Conservation (phyloP, 495 filamentous ascomycete species). For the Xylaria grammica region DNA sequence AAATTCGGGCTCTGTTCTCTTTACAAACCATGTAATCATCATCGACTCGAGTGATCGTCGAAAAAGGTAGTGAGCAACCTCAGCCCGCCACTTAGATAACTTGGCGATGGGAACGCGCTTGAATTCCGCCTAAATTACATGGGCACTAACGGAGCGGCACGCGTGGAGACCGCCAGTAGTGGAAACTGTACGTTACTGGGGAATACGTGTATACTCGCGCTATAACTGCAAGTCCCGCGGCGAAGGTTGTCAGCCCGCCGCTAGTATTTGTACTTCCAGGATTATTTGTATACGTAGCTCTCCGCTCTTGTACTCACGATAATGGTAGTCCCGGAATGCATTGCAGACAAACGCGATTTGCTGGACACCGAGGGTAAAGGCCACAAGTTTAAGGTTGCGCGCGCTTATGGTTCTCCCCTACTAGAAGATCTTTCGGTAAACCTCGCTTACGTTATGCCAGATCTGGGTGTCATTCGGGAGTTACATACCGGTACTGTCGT, state of each 20-base stretch:
- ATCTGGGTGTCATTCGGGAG: neutral
- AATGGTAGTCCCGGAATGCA: neutral
- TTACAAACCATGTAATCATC: constrained; percentile 8
- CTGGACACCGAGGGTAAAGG: neutral
- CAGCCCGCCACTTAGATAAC: constrained; percentile 6
- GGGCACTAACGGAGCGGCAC: constrained; percentile 12
- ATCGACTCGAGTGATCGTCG: neutral
- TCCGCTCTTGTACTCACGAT: neutral
- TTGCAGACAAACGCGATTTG: neutral
- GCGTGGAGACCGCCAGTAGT: constrained; percentile 13
- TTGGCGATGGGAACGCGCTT: constrained; percentile 5
- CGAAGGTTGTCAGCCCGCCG: neutral
- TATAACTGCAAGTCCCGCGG: neutral
- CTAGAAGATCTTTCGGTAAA: neutral
- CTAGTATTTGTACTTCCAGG: neutral
- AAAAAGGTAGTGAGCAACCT: constrained; percentile 16
- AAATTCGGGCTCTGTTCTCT: neutral
- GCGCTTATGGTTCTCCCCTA: too few relatives aligned
- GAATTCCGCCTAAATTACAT: constrained; percentile 12
- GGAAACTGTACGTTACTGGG: neutral
- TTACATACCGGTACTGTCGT: neutral
- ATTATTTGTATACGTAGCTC: neutral
- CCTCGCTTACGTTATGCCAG: neutral
- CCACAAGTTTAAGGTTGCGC: too few relatives aligned
- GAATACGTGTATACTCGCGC: neutral